Conservation (phyloP, 176 grass and related monocot genomes). For the Triticum dicoccoides region DNA sequence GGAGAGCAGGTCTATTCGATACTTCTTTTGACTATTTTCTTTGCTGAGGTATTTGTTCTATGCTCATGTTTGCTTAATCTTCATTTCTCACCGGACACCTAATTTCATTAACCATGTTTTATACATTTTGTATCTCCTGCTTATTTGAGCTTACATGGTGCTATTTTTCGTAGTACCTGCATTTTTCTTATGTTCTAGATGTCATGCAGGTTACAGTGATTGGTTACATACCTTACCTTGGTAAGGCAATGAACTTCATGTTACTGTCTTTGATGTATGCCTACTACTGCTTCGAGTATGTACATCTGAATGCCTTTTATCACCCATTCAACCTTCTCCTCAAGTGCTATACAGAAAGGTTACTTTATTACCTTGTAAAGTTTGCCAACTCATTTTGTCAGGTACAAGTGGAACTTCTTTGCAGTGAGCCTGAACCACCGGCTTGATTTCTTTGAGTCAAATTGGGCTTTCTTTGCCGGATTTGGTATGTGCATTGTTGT, state of each 20-base stretch:
- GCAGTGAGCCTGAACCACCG: slow-evolving; percentile 68
- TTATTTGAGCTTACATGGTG: slow-evolving; percentile 1
- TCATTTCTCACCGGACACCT: not conserved
- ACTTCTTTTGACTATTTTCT: slow-evolving; percentile 84
- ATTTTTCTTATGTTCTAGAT: slow-evolving; percentile 23
- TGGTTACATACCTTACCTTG: slow-evolving; percentile 85
- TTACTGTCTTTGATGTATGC: slow-evolving; percentile 97
- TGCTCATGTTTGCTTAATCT: not conserved
- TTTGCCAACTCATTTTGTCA: slow-evolving; percentile 41
- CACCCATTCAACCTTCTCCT: not conserved
- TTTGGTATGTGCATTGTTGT: slow-evolving; percentile 64
- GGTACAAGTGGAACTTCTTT: slow-evolving; percentile 98
- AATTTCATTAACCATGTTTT: not conserved
- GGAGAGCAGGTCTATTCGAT: slow-evolving; percentile 90
- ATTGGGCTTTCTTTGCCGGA: slow-evolving; percentile 98
- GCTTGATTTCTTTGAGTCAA: slow-evolving; percentile 93
- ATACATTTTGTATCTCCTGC: not conserved
- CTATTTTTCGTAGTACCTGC: not conserved
- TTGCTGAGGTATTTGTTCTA: slow-evolving; percentile 79
- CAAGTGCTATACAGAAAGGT: not conserved
- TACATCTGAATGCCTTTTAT: not conserved
- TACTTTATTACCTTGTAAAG: slow-evolving; percentile 18
- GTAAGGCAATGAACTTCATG: slow-evolving; percentile 75
- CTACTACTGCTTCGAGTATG: slow-evolving; percentile 99
- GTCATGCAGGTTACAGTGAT: slow-evolving; percentile 65